Conservation (phyloP, 1,139 yeast genomes). For the Zygosaccharomyces sapae region DNA sequence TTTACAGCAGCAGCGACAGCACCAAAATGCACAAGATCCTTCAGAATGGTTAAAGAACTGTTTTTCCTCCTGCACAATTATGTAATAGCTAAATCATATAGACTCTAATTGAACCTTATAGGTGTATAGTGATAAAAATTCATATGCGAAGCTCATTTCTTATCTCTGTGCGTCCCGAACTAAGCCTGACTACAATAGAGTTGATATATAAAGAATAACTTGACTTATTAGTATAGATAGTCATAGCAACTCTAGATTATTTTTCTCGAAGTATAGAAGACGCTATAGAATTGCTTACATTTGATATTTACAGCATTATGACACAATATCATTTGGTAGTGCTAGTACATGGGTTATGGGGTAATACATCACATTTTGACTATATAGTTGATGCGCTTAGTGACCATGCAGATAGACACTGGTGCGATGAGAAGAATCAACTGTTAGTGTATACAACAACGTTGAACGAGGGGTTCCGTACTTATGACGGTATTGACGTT, state of each 20-base stretch:
- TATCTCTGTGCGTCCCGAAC: no score
- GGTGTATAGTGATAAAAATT: no score
- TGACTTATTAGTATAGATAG: no score
- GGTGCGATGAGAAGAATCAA: slow-evolving; percentile 28
- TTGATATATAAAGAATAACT: no score
- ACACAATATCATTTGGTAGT: slow-evolving; percentile 54
- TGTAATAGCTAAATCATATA: slow-evolving; percentile 1
- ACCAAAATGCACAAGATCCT: background rate
- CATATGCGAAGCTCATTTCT: no score
- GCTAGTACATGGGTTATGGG: slow-evolving; percentile 86
- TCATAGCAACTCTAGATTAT: no score
- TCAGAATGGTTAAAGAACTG: slow-evolving; percentile 4
- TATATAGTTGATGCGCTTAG: slow-evolving; percentile 48
- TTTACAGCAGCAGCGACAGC: slow-evolving; percentile 5
- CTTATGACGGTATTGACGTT: slow-evolving; percentile 83
- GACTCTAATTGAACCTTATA: no score
- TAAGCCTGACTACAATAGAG: no score
- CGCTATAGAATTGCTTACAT: background rate
- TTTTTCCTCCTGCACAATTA: slow-evolving; percentile 7
- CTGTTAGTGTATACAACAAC: slow-evolving; percentile 55
- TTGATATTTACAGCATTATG: slow-evolving; percentile 2
- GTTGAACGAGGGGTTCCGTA: slow-evolving; percentile 58
- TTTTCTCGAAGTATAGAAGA: no score
- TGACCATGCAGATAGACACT: slow-evolving; percentile 23
- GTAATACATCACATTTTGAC: slow-evolving; percentile 61